Percentiles rank a stretch among this genome's conserved stretches.
Evolutionary conservation across 192 early-diverging fungal species (phyloP).

Genomic region (Obelidium mucronatum): DNA sequence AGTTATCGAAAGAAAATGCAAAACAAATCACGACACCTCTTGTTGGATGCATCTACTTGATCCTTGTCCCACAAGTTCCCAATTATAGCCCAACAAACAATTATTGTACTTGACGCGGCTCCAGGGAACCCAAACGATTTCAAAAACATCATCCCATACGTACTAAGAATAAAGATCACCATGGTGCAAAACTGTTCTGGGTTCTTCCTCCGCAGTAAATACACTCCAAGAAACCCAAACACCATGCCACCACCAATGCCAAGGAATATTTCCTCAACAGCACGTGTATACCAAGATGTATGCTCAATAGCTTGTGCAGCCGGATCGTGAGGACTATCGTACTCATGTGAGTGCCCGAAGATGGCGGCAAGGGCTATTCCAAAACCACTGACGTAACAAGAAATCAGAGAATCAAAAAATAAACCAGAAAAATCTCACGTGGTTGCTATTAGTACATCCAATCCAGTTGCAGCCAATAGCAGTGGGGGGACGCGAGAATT

Average conservation of each 20-base stretch:
- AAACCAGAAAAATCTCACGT: conserved; percentile 1
- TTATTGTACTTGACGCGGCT: conserved; percentile 30
- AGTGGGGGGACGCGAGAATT: conserved; percentile 42
- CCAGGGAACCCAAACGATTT: conserved; percentile 48
- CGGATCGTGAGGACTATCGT: neutral
- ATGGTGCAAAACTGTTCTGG: conserved; percentile 26
- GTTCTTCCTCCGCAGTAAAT: conserved; percentile 10
- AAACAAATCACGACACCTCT: conserved; percentile 7
- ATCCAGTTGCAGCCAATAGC: conserved; percentile 38
- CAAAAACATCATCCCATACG: conserved; percentile 37
- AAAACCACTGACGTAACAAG: conserved; percentile 38
- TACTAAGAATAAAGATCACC: conserved; percentile 25
- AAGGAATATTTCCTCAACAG: conserved; percentile 42
- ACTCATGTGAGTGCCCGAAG: conserved; percentile 47
- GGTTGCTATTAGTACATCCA: conserved; percentile 43
- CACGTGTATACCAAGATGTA: conserved; percentile 35
- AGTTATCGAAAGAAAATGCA: neutral
- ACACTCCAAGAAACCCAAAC: conserved; percentile 31
- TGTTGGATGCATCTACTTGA: conserved; percentile 35
- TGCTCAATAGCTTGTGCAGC: conserved; percentile 19
- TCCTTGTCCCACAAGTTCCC: conserved; percentile 40
- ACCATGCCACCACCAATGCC: conserved; percentile 39
- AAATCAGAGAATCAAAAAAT: no score
- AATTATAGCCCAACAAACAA: conserved; percentile 41
- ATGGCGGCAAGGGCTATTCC: conserved; percentile 43